Conservation (phyloP, 805 yeast genomes). For the Kluyveromyces dobzhanskii region DNA sequence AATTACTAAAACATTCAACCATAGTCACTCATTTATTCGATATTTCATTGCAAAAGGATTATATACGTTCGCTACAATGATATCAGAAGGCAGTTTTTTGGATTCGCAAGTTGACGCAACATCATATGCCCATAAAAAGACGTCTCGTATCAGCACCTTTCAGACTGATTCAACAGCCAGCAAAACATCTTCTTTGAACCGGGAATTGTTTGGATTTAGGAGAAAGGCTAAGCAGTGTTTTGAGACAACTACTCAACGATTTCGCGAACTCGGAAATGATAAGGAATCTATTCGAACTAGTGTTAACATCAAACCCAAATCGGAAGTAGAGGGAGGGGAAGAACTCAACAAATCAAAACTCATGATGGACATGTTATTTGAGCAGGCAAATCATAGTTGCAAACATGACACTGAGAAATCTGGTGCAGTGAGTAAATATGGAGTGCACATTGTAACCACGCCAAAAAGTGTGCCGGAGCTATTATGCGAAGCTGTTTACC, state of each 20-base stretch:
- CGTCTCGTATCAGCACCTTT: not conserved
- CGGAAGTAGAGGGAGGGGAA: not conserved
- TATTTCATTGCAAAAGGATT: not conserved
- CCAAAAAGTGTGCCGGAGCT: slow-evolving; percentile 4
- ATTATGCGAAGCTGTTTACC: slow-evolving; percentile 1
- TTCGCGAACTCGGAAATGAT: not conserved
- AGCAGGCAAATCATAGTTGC: slow-evolving; percentile 1
- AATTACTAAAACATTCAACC: slow-evolving; percentile 1
- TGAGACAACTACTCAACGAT: slow-evolving; percentile 4
- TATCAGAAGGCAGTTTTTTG: slow-evolving; percentile 5
- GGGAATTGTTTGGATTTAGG: slow-evolving; percentile 23
- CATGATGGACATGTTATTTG: slow-evolving; percentile 4
- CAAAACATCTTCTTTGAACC: slow-evolving; percentile 2
- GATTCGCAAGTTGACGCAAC: not conserved
- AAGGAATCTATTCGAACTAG: not conserved
- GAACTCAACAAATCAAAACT: not conserved
- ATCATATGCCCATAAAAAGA: not conserved
- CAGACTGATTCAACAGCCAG: not conserved
- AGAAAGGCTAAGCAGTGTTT: slow-evolving; percentile 21
- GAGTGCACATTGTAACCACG: slow-evolving; percentile 2
- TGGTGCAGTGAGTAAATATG: slow-evolving; percentile 1
- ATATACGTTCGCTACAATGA: not conserved
- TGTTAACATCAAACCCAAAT: not conserved
- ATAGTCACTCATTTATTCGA: slow-evolving; percentile 2
- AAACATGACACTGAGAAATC: not conserved